Conservation (phyloP, 805 yeast species). For the Lipomyces orientalis region DNA sequence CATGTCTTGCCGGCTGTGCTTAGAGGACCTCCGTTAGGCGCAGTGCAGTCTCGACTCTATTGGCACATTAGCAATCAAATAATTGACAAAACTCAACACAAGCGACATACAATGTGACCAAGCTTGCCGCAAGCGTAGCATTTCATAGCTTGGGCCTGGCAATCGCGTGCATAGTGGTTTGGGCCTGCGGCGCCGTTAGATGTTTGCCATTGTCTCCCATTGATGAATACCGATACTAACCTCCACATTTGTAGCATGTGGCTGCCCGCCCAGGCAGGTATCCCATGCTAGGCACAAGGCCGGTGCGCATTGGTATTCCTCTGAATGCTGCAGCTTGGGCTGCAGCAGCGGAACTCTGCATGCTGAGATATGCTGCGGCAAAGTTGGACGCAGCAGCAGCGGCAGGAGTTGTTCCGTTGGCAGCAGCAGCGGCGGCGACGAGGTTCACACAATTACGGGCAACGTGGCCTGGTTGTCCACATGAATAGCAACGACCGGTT, state of each 20-base stretch:
- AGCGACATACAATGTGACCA: constrained; percentile 81
- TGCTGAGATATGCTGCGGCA: constrained; percentile 40
- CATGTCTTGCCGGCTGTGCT: constrained; percentile 57
- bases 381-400: constrained; percentile 36
- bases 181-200: constrained; percentile 55
- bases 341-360: constrained; percentile 35
- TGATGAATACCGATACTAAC: constrained; percentile 7
- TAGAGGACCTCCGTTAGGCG: constrained; percentile 40
- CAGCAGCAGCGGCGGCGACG: constrained; percentile 35
- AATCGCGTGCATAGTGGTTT: constrained; percentile 91
- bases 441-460: constrained; percentile 66
- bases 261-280: constrained; percentile 42
- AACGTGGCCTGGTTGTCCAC: constrained; percentile 79
- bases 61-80: not conserved
- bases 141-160: constrained; percentile 71
- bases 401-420: constrained; percentile 33
- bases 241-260: constrained; percentile 85
- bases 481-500: constrained; percentile 74
- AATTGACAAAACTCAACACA: not conserved
- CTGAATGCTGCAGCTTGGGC: constrained; percentile 37
- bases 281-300: constrained; percentile 29
- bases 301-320: constrained; percentile 37
- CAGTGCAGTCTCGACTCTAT: constrained; percentile 40
- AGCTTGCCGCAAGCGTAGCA: constrained; percentile 89
- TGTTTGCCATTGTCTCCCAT: not conserved